Evolutionary conservation across 345 rosid genomes (phyloP).

Genomic region (Viola odorata): DNA sequence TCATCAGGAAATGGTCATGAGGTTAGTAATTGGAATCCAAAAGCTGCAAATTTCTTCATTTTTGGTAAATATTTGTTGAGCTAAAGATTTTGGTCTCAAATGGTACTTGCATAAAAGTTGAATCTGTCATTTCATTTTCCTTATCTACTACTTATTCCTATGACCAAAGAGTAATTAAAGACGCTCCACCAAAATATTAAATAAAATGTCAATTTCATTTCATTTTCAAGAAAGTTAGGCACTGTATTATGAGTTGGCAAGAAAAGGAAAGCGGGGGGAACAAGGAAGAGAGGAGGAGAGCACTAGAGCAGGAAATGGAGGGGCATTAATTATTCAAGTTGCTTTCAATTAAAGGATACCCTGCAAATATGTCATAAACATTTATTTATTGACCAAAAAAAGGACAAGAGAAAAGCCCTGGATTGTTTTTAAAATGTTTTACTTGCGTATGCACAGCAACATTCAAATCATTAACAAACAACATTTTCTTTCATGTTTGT

Average conservation of each 20-base stretch:
- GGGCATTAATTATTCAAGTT: background rate
- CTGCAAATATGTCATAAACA: conserved; percentile 4
- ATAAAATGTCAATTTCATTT: background rate
- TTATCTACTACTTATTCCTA: background rate
- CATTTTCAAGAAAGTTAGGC: background rate
- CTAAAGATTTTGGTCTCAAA: background rate
- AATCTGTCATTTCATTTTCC: conserved; percentile 4
- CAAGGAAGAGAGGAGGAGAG: background rate
- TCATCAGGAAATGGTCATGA: conserved; percentile 26
- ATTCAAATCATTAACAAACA: background rate
- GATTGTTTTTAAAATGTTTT: background rate
- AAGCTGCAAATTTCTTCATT: background rate
- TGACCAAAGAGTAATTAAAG: background rate
- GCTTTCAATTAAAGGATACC: background rate
- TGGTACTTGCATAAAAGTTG: background rate
- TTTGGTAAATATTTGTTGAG: background rate
- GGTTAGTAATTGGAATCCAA: conserved; percentile 5
- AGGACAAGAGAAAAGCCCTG: background rate
- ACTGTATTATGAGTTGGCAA: background rate
- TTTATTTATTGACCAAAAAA: conserved; percentile 1
- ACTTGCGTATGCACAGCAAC: background rate
- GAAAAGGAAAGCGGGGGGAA: background rate
- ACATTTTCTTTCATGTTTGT: background rate
- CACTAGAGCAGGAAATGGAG: background rate
- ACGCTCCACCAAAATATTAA: background rate